Conservation (phyloP, 805 yeast genomes). For the Wickerhamomyces rabaulensis region DNA sequence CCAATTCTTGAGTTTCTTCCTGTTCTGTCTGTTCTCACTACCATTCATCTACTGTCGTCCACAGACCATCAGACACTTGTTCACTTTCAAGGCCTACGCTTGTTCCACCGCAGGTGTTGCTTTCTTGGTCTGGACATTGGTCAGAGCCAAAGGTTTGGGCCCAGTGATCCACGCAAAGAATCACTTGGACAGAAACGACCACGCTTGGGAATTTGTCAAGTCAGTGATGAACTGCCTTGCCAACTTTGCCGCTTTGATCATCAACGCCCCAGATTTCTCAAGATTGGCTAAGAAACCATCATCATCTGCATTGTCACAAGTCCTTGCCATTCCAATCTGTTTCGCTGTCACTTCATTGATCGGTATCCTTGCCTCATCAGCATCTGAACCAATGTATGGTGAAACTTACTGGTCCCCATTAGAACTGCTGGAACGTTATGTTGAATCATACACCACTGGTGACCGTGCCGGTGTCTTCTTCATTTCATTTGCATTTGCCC, state of each 20-base stretch:
- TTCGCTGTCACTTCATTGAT: constrained; percentile 79
- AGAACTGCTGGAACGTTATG: constrained; percentile 54
- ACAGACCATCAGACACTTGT: constrained; percentile 75
- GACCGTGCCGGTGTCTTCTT: constrained; percentile 79
- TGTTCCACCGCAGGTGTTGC: constrained; percentile 83
- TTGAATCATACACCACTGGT: constrained; percentile 48
- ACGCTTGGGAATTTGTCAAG: constrained; percentile 79
- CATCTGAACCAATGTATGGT: constrained; percentile 63
- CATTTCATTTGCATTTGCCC: constrained; percentile 61
- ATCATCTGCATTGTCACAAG: constrained; percentile 52
- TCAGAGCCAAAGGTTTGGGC: constrained; percentile 76
- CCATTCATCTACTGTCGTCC: constrained; percentile 83
- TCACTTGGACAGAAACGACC: constrained; percentile 48
- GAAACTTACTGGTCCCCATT: constrained; percentile 80
- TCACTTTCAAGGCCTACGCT: constrained; percentile 72
- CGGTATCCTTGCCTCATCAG: constrained; percentile 81
- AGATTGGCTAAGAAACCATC: constrained; percentile 64
- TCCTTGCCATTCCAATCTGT: constrained; percentile 65
- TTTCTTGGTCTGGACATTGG: constrained; percentile 78
- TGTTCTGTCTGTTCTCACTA: constrained; percentile 75
- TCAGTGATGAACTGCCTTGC: constrained; percentile 78
- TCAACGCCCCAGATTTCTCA: constrained; percentile 86
- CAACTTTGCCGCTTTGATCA: constrained; percentile 83
- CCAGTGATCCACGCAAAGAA: constrained; percentile 57
- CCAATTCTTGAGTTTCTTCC: constrained; percentile 68